These are phyloP conservation scores for Kodamaea leandrae DNA, from an alignment of 805 yeast genomes.

Conservation along the genomic window DNA sequence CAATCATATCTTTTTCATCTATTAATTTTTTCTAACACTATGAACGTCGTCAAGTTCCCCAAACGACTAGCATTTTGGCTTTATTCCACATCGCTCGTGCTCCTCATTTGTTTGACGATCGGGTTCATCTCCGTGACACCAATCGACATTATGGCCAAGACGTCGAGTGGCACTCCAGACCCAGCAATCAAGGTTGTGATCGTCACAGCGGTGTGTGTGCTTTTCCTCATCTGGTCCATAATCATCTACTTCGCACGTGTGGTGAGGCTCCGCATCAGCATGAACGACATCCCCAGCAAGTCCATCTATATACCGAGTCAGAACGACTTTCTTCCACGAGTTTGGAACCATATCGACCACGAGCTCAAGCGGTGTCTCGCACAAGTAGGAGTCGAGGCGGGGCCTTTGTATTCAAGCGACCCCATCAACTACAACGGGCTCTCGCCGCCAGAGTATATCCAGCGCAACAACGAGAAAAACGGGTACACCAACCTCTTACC, in stretches of 20 bases:
- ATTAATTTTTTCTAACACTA: too few species aligned
- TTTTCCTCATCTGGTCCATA: conserved; percentile 51
- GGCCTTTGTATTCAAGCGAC: conserved; percentile 29
- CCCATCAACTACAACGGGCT: conserved; percentile 39
- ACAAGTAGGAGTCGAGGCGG: conserved; percentile 32
- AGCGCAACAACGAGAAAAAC: conserved; percentile 25
- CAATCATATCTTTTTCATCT: too few species aligned
- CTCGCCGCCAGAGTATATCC: conserved; percentile 42
- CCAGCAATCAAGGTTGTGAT: conserved; percentile 80
- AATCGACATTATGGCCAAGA: conserved; percentile 68
- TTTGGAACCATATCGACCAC: conserved; percentile 23
- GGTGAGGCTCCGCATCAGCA: conserved; percentile 50
- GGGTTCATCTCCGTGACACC: conserved; percentile 73
- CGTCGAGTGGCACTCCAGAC: conserved; percentile 46
- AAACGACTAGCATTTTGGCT: conserved; percentile 36
- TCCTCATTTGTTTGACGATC: conserved; percentile 36
- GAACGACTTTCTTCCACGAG: conserved; percentile 42
- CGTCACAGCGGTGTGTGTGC: conserved; percentile 67
- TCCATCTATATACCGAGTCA: conserved; percentile 69
- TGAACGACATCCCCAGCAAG: conserved; percentile 67
- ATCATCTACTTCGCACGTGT: conserved; percentile 59
- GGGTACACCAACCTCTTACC: conserved; percentile 24
- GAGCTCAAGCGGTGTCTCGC: conserved; percentile 26
- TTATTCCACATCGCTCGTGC: conserved; percentile 43
- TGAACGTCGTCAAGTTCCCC: conserved; percentile 16